Conservation (phyloP, 371 early-diverging fungal species). For the Massospora cicadina region DNA sequence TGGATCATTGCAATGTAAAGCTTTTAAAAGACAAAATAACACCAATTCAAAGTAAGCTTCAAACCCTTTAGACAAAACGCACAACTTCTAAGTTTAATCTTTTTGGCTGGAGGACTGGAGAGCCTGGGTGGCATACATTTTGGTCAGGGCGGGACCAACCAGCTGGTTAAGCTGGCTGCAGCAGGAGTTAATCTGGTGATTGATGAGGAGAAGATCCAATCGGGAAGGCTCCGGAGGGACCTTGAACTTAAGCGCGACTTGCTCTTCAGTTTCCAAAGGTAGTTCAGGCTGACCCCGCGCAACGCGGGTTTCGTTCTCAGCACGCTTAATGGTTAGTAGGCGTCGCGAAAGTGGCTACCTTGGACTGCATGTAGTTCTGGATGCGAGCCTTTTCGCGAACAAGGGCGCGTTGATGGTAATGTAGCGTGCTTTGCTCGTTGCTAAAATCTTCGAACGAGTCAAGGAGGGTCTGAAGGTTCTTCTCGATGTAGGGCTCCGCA, state of each 20-base stretch:
- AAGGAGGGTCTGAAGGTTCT: slow-evolving; percentile 70
- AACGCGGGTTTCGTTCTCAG: slow-evolving; percentile 59
- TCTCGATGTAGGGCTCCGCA: slow-evolving; percentile 62
- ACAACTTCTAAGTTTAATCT: not conserved
- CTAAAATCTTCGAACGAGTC: slow-evolving; percentile 79
- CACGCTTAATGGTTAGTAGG: slow-evolving; percentile 20
- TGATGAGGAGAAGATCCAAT: slow-evolving; percentile 70
- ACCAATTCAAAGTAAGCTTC: too few relatives aligned
- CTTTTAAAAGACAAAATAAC: too few relatives aligned
- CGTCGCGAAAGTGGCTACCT: slow-evolving; percentile 20
- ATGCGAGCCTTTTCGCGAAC: slow-evolving; percentile 69
- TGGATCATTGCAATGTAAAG: too few relatives aligned
- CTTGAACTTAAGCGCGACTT: slow-evolving; percentile 44
- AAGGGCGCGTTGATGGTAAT: slow-evolving; percentile 80
- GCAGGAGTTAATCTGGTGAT: slow-evolving; percentile 76
- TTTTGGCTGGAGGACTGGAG: slow-evolving; percentile 27
- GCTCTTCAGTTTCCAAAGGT: slow-evolving; percentile 48
- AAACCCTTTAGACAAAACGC: too few relatives aligned
- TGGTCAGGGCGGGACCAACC: slow-evolving; percentile 71
- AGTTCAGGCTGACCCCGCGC: slow-evolving; percentile 55
- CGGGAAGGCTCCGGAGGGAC: slow-evolving; percentile 73
- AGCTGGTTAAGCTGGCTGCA: slow-evolving; percentile 80
- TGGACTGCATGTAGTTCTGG: slow-evolving; percentile 34
- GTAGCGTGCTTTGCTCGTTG: slow-evolving; percentile 80
- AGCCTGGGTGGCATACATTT: slow-evolving; percentile 59